phyloP scores from a whole-genome alignment of 306 rosid genomes.

The Cotoneaster glaucophyllus region DNA sequence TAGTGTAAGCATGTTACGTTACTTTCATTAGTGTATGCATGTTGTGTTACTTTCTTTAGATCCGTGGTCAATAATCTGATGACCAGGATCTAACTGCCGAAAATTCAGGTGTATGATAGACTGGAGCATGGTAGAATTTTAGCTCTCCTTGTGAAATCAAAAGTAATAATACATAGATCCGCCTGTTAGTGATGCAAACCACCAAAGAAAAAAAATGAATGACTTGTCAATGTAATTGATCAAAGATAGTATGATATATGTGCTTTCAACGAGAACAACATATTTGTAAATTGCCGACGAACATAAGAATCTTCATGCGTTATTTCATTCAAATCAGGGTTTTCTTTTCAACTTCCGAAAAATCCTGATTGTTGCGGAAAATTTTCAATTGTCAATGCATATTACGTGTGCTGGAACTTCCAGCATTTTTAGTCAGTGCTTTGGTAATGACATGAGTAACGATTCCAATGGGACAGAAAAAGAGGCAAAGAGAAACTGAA shows the following conservation, averaged over 20 bases:
- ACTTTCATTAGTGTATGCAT: neutral
- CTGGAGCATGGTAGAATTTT: neutral
- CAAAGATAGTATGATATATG: neutral
- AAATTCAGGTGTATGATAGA: too few species aligned
- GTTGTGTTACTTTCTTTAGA: neutral
- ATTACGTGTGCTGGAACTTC: slow-evolving; percentile 24
- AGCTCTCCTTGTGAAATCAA: neutral
- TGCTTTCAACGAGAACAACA: too few species aligned
- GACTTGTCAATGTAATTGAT: neutral
- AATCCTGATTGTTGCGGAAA: neutral
- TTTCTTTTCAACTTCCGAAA: neutral
- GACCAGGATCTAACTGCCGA: neutral
- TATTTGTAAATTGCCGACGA: neutral
- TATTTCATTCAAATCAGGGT: neutral
- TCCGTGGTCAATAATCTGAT: neutral
- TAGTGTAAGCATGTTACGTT: neutral
- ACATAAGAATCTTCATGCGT: neutral
- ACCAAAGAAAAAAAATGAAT: neutral
- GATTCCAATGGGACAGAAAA: slow-evolving; percentile 89
- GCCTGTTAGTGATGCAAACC: neutral
- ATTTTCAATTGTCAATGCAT: slow-evolving; percentile 23
- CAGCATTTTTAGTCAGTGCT: slow-evolving; percentile 41
- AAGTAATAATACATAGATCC: neutral
- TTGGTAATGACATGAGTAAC: slow-evolving; percentile 75
- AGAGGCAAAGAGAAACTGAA: slow-evolving; percentile 75